Conservation (phyloP, 2,329 filamentous ascomycete genomes). For the Penicillium sp. region DNA sequence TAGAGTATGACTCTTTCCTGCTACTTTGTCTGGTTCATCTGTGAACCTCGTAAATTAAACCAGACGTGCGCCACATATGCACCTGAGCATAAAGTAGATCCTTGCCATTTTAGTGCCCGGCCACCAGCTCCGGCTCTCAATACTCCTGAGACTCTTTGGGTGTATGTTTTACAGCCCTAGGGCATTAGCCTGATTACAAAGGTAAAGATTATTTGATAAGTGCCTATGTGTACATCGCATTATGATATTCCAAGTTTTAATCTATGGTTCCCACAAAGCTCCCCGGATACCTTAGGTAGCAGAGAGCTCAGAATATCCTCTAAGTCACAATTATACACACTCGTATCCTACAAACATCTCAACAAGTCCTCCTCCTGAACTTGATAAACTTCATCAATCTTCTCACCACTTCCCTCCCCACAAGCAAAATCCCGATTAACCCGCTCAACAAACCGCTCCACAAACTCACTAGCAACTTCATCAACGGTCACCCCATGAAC, state of each 20-base stretch:
- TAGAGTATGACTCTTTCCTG: not conserved
- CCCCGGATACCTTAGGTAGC: no score
- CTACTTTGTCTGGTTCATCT: not conserved
- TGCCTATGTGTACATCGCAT: no score
- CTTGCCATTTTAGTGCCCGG: not conserved
- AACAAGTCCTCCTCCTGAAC: conserved; percentile 25
- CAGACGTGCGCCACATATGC: not conserved
- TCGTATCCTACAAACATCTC: not conserved
- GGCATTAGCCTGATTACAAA: no score
- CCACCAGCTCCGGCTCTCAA: not conserved
- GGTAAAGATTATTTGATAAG: no score
- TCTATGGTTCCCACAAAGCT: no score
- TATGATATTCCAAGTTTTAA: no score
- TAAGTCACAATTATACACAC: no score
- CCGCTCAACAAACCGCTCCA: conserved; percentile 38
- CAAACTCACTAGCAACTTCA: conserved; percentile 39
- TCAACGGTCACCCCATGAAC: conserved; percentile 35
- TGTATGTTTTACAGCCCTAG: not conserved
- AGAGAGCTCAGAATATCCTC: no score
- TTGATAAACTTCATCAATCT: conserved; percentile 42
- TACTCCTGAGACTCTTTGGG: not conserved
- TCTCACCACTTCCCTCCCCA: conserved; percentile 32
- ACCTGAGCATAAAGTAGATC: not conserved
- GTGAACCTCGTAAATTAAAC: not conserved
- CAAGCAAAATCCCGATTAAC: conserved; percentile 39